Percentiles rank a stretch among this genome's conserved stretches.
Conservation (phyloP, 768 basidiomycete species). For the Piloderma croceum region DNA sequence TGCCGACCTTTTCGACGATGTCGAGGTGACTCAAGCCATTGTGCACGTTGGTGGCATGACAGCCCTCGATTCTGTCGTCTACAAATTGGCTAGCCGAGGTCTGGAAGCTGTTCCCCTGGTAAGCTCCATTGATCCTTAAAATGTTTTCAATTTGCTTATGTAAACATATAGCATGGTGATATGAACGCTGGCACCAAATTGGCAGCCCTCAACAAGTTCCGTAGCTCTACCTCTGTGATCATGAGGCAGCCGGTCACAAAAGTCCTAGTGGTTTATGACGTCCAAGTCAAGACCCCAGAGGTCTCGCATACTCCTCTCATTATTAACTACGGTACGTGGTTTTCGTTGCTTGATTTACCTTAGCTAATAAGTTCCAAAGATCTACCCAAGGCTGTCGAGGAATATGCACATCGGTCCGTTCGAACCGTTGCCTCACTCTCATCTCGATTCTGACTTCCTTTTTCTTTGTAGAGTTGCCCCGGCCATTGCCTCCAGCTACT, state of each 20-base stretch:
- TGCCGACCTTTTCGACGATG: slow-evolving; percentile 83
- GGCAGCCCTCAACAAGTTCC: slow-evolving; percentile 81
- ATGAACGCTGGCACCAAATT: slow-evolving; percentile 82
- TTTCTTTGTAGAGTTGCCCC: slow-evolving; percentile 62
- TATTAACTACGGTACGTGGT: slow-evolving; percentile 79
- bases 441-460: neutral
- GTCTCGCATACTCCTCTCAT: slow-evolving; percentile 87
- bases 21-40: slow-evolving; percentile 73
- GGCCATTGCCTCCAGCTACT: slow-evolving; percentile 78
- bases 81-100: slow-evolving; percentile 80
- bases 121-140: slow-evolving; percentile 27
- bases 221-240: slow-evolving; percentile 48
- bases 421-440: slow-evolving; percentile 2
- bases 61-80: slow-evolving; percentile 81
- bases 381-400: slow-evolving; percentile 91
- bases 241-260: slow-evolving; percentile 65
- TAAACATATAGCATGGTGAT: slow-evolving; percentile 68
- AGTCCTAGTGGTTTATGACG: slow-evolving; percentile 89
- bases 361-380: slow-evolving; percentile 39
- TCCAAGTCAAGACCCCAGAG: slow-evolving; percentile 86
- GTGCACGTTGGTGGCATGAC: slow-evolving; percentile 88
- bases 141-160: slow-evolving; percentile 2
- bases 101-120: slow-evolving; percentile 87
- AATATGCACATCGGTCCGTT: slow-evolving; percentile 89
- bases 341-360: slow-evolving; percentile 1